Evolutionary conservation across 1,284 basidiomycete genomes (phyloP).

Genomic region (Austroboletus novae-zelandiae): DNA sequence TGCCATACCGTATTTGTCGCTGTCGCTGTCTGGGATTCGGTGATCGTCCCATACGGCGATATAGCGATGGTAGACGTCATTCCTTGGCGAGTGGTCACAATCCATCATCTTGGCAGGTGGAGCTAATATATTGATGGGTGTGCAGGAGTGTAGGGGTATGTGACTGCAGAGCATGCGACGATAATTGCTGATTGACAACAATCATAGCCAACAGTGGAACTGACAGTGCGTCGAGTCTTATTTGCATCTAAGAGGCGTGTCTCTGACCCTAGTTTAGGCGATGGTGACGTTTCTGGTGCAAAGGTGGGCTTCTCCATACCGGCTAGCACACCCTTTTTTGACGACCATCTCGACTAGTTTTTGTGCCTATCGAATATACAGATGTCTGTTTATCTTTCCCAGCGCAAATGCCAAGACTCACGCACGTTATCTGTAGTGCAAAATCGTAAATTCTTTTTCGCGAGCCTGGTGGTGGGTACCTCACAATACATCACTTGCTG

Average conservation of each 20-base stretch:
- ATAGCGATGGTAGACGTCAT: constrained; percentile 9
- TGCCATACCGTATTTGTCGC: constrained; percentile 23
- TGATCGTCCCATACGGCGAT: constrained; percentile 21
- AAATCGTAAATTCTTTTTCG: constrained; percentile 10
- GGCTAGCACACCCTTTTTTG: no score
- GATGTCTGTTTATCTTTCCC: constrained; percentile 12
- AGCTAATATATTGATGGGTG: background rate
- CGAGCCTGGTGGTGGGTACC: constrained; percentile 18
- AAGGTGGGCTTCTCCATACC: constrained; percentile 2
- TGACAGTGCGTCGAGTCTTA: constrained; percentile 14
- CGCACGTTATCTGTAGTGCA: constrained; percentile 15
- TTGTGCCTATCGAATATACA: constrained; percentile 25
- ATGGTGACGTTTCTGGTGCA: constrained; percentile 25
- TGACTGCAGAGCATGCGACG: background rate
- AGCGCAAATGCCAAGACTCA: background rate
- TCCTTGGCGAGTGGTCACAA: constrained; percentile 19
- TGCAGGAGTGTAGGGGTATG: constrained; percentile 26
- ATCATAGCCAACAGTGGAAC: constrained; percentile 14
- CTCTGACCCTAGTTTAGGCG: constrained; percentile 15
- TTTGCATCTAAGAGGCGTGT: background rate
- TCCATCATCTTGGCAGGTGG: background rate
- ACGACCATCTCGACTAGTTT: constrained; percentile 14
- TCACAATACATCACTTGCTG: background rate
- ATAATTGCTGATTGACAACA: background rate
- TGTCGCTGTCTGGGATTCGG: constrained; percentile 24